Evolutionary conservation across 2,329 filamentous ascomycete genomes (phyloP).

Genomic region (Fonsecaea monophora): DNA sequence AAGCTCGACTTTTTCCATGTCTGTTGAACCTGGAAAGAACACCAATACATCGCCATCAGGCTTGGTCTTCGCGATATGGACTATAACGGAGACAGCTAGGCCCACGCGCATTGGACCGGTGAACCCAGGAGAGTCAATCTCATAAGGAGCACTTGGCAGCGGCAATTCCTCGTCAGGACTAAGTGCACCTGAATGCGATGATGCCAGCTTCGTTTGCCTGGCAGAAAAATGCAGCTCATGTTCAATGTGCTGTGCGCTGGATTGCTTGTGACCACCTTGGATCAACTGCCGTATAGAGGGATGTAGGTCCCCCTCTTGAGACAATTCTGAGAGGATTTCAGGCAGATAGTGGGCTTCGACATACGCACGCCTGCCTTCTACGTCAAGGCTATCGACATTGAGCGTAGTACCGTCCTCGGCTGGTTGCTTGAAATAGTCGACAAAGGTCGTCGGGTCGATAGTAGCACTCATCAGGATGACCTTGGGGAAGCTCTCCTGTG

Average conservation of each 20-base stretch:
- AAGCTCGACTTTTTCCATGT: conserved; percentile 75
- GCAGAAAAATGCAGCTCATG: conserved; percentile 26
- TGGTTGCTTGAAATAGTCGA: conserved; percentile 72
- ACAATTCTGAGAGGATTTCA: conserved; percentile 66
- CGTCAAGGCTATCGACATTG: conserved; percentile 72
- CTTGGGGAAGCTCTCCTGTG: conserved; percentile 72
- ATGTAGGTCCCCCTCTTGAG: conserved; percentile 11
- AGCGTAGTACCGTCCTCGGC: conserved; percentile 11
- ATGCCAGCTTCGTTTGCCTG: neutral
- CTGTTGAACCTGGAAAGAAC: conserved; percentile 91
- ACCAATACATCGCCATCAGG: conserved; percentile 75
- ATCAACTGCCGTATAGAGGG: conserved; percentile 20
- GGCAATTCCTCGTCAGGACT: neutral
- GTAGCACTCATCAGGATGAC: conserved; percentile 97
- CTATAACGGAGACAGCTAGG: conserved; percentile 53
- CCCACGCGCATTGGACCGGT: conserved; percentile 38
- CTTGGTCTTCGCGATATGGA: conserved; percentile 54
- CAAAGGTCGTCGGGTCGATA: conserved; percentile 89
- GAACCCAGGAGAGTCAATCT: conserved; percentile 39
- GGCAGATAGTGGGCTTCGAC: conserved; percentile 87
- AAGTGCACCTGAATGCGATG: neutral
- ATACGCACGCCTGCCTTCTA: conserved; percentile 90
- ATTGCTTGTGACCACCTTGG: conserved; percentile 15
- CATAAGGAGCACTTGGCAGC: neutral
- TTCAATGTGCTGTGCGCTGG: conserved; percentile 25